Percentiles rank a stretch among this genome's conserved stretches.
These are phyloP conservation scores for Dactylorhiza incarnata DNA, from an alignment of 106 monocot genomes.

Conservation along the genomic window DNA sequence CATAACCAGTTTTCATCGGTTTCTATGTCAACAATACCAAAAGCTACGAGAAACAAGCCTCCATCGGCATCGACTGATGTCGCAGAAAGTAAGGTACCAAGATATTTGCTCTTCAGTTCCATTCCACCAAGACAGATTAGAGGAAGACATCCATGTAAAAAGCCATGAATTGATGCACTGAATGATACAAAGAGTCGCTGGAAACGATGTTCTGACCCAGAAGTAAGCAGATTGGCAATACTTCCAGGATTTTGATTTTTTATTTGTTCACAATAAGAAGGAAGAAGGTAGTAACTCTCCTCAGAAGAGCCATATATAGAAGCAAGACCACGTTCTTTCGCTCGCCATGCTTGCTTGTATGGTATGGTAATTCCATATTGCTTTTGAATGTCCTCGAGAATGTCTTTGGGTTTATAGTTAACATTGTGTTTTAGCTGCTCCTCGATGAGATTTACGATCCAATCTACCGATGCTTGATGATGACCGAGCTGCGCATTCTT, in stretches of 20 bases:
- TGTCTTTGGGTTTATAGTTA: constrained; percentile 77
- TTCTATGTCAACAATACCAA: constrained; percentile 52
- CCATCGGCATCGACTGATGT: constrained; percentile 65
- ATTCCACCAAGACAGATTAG: constrained; percentile 41
- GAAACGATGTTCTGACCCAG: constrained; percentile 46
- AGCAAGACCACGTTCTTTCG: constrained; percentile 61
- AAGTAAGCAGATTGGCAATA: constrained; percentile 42
- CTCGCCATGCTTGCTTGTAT: constrained; percentile 77
- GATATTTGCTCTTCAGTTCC: constrained; percentile 56
- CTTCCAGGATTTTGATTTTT: constrained; percentile 52
- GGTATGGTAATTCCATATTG: constrained; percentile 69
- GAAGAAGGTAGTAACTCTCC: constrained; percentile 60
- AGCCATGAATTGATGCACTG: constrained; percentile 53
- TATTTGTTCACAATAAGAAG: constrained; percentile 51
- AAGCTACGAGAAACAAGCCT: constrained; percentile 60
- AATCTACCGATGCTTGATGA: constrained; percentile 68
- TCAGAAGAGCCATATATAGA: constrained; percentile 69
- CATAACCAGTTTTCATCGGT: constrained; percentile 71
- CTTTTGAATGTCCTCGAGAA: constrained; percentile 58
- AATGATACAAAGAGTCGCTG: constrained; percentile 53
- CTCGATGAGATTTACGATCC: constrained; percentile 66
- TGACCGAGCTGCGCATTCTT: constrained; percentile 49
- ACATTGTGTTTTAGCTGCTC: constrained; percentile 44
- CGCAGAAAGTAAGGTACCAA: constrained; percentile 51
- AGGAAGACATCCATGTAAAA: constrained; percentile 51